Percentiles rank a stretch among this genome's conserved stretches.
Evolutionary conservation across 2,329 filamentous ascomycete species (phyloP).

Genomic region (Diaporthe australafricana): DNA sequence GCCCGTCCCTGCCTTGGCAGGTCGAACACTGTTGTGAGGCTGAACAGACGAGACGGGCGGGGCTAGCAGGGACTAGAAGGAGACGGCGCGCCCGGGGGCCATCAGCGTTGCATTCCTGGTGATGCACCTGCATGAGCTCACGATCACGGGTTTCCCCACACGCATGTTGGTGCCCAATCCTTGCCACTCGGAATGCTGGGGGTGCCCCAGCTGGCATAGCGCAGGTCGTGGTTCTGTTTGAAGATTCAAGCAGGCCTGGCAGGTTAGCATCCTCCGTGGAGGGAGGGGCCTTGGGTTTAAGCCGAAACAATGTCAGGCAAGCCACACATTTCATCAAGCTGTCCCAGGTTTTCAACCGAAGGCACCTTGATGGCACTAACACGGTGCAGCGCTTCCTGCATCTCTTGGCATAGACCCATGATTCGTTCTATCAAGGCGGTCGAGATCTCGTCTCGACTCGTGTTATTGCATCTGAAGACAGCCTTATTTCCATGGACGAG

Average conservation of each 20-base stretch:
- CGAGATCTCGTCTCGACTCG: constrained; percentile 44
- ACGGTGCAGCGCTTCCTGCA: constrained; percentile 20
- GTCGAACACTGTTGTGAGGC: constrained; percentile 4
- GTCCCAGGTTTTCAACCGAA: neutral
- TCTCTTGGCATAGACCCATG: constrained; percentile 1
- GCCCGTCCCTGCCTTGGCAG: neutral
- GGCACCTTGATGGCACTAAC: neutral
- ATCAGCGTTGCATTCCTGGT: constrained; percentile 11
- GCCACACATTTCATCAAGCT: constrained; percentile 23
- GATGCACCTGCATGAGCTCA: constrained; percentile 20
- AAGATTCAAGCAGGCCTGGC: neutral
- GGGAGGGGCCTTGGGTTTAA: neutral
- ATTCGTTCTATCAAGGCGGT: constrained; percentile 35
- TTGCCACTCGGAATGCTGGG: constrained; percentile 21
- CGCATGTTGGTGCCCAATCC: constrained; percentile 23
- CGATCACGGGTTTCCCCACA: constrained; percentile 32
- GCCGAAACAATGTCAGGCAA: constrained; percentile 16
- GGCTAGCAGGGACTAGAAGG: constrained; percentile 8
- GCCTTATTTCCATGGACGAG: neutral
- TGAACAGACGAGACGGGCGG: constrained; percentile 6
- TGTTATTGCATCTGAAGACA: neutral
- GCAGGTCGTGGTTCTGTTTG: constrained; percentile 22
- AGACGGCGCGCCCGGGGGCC: constrained; percentile 18
- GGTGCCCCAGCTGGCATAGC: neutral
- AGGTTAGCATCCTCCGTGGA: neutral